Conservation (phyloP, 768 basidiomycete species). For the Rhodotorula graminis region DNA sequence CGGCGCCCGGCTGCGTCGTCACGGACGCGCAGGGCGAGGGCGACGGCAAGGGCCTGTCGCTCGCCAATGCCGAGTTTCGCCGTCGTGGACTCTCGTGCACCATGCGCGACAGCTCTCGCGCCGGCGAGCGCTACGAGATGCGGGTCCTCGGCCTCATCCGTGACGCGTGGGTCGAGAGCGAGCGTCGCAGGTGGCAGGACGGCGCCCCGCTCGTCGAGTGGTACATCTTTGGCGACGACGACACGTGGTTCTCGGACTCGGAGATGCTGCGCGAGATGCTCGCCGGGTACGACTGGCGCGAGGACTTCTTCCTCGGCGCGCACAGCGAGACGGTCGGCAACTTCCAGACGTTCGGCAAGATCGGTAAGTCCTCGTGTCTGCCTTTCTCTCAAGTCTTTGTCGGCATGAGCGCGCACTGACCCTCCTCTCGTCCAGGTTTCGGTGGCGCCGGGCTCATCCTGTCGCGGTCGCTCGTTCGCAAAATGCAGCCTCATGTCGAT, state of each 20-base stretch:
- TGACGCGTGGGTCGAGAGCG: slow-evolving; percentile 28
- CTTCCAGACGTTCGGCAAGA: slow-evolving; percentile 23
- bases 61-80: slow-evolving; percentile 25
- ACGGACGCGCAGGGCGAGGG: slow-evolving; percentile 17
- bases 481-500: slow-evolving; percentile 29
- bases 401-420: too few relatives aligned
- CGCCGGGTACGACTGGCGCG: slow-evolving; percentile 14
- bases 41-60: slow-evolving; percentile 4
- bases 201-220: slow-evolving; percentile 17
- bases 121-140: slow-evolving; percentile 30
- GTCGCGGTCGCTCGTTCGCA: slow-evolving; percentile 15
- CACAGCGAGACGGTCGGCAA: slow-evolving; percentile 23
- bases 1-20: slow-evolving; percentile 24
- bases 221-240: slow-evolving; percentile 37
- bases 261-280: slow-evolving; percentile 9
- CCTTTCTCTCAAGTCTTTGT: too few relatives aligned
- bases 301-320: slow-evolving; percentile 24
- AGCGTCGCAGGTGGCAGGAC: slow-evolving; percentile 17
- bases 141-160: slow-evolving; percentile 15
- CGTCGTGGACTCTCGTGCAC: slow-evolving; percentile 1
- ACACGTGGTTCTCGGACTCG: slow-evolving; percentile 30
- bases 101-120: slow-evolving; percentile 8
- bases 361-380: background rate
- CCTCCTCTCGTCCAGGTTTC: too few relatives aligned
- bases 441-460: slow-evolving; percentile 32